Evolutionary conservation across 1,139 yeast species (phyloP).

Genomic region (Trichomonascaceae sp.): DNA sequence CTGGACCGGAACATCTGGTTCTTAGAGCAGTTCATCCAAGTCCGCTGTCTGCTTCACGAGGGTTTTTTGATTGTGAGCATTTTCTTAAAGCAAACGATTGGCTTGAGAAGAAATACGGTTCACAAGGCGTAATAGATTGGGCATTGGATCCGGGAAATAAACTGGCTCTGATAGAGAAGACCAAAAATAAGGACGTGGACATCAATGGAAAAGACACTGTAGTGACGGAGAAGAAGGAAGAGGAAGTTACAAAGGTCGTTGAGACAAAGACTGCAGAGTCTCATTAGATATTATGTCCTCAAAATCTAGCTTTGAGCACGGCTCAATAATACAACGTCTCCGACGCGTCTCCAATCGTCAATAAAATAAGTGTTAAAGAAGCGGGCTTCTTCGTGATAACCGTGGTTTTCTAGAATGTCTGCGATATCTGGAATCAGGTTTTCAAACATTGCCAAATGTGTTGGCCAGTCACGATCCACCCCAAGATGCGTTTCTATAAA

Average conservation of each 20-base stretch:
- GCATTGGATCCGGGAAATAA: conserved; percentile 45
- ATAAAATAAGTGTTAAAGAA: conserved; percentile 77
- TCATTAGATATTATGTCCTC: not conserved
- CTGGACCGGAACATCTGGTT: conserved; percentile 36
- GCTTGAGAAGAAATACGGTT: conserved; percentile 46
- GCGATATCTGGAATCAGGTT: conserved; percentile 46
- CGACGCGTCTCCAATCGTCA: conserved; percentile 78
- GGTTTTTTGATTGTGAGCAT: conserved; percentile 70
- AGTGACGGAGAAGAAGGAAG: not conserved
- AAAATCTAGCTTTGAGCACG: not conserved
- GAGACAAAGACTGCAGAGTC: not conserved
- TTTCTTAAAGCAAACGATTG: conserved; percentile 70
- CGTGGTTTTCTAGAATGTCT: conserved; percentile 39
- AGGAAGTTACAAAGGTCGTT: not conserved
- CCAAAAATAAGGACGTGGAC: conserved; percentile 3
- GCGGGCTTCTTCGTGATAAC: conserved; percentile 40
- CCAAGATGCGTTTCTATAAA: conserved; percentile 39
- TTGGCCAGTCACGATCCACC: conserved; percentile 57
- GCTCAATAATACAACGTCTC: conserved; percentile 63
- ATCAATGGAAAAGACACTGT: not conserved
- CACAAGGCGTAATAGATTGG: conserved; percentile 61
- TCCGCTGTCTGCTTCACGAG: conserved; percentile 83
- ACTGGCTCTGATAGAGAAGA: conserved; percentile 45
- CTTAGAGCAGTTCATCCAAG: conserved; percentile 87
- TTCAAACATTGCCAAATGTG: conserved; percentile 65